Evolutionary conservation across 495 filamentous ascomycete species (phyloP).

Genomic region (Podospora pseudopauciseta): DNA sequence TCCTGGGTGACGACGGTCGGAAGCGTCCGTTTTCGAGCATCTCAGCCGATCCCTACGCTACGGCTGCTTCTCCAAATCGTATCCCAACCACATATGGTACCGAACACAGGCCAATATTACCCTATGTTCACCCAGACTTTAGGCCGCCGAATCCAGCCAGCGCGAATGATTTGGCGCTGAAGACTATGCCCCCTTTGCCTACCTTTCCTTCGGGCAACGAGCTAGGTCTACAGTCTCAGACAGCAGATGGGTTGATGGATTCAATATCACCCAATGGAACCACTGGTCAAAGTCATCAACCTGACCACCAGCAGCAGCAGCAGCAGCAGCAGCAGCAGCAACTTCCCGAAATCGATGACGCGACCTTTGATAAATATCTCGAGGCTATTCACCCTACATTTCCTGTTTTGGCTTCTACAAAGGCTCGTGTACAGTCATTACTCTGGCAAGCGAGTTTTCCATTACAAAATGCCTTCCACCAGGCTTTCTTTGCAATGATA

Average conservation of each 20-base stretch:
- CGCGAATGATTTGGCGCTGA: constrained; percentile 26
- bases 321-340: constrained; percentile 1
- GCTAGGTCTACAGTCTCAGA: constrained; percentile 26
- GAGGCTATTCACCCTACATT: constrained; percentile 67
- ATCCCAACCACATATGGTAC: constrained; percentile 31
- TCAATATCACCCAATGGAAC: constrained; percentile 20
- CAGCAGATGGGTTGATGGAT: constrained; percentile 22
- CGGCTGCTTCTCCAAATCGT: constrained; percentile 30
- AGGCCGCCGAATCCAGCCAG: constrained; percentile 38
- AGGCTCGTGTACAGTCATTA: constrained; percentile 56
- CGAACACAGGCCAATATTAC: constrained; percentile 41
- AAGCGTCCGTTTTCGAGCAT: constrained; percentile 49
- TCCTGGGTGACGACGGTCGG: constrained; percentile 34
- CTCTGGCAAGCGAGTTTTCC: constrained; percentile 57
- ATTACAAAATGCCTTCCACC: constrained; percentile 68
- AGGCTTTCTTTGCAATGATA: constrained; percentile 61
- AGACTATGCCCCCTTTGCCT: constrained; percentile 34
- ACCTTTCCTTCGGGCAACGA: constrained; percentile 21
- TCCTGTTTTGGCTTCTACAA: constrained; percentile 68
- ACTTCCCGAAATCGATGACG: constrained; percentile 41
- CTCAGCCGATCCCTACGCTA: constrained; percentile 37
- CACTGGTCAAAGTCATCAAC: constrained; percentile 28
- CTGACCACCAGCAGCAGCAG: constrained; percentile 9
- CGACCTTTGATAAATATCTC: constrained; percentile 61
- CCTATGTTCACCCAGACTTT: constrained; percentile 33